Percentiles rank a stretch among this genome's conserved stretches.
Evolutionary conservation across 2,329 filamentous ascomycete species (phyloP).

Genomic region (Venturia asperata): DNA sequence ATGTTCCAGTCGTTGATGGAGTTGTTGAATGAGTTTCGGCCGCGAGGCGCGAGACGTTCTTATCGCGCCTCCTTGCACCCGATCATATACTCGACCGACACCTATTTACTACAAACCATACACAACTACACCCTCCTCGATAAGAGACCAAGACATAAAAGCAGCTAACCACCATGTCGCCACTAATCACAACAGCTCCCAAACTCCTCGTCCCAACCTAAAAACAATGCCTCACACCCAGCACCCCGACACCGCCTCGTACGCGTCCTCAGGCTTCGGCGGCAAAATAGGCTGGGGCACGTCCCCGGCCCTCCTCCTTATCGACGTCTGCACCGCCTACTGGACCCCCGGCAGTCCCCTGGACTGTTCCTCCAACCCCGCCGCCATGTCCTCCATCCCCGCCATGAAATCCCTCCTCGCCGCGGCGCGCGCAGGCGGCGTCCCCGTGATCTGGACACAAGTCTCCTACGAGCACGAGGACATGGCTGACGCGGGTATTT

Average conservation of each 20-base stretch:
- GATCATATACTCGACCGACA: not conserved
- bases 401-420: conserved; percentile 36
- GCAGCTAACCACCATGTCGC: not conserved
- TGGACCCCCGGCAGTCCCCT: conserved; percentile 39
- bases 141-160: not conserved
- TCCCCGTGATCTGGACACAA: conserved; percentile 40
- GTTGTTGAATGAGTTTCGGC: no score
- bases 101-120: not conserved
- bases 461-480: conserved; percentile 36
- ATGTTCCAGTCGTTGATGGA: no score
- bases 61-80: conserved; percentile 11
- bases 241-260: conserved; percentile 19
- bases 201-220: no score
- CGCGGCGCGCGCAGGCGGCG: conserved; percentile 33
- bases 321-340: conserved; percentile 44
- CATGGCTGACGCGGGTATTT: conserved; percentile 42
- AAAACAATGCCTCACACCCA: conserved; percentile 1
- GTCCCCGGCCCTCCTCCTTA: conserved; percentile 38
- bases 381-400: conserved; percentile 31
- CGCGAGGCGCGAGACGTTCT: not conserved
- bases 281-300: conserved; percentile 40
- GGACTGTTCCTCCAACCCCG: conserved; percentile 34
- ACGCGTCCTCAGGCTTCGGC: conserved; percentile 34
- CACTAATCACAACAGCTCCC: not conserved
- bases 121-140: not conserved